phyloP scores from a whole-genome alignment of 1,139 yeast species.

The Saccharomyces pastorianus region DNA sequence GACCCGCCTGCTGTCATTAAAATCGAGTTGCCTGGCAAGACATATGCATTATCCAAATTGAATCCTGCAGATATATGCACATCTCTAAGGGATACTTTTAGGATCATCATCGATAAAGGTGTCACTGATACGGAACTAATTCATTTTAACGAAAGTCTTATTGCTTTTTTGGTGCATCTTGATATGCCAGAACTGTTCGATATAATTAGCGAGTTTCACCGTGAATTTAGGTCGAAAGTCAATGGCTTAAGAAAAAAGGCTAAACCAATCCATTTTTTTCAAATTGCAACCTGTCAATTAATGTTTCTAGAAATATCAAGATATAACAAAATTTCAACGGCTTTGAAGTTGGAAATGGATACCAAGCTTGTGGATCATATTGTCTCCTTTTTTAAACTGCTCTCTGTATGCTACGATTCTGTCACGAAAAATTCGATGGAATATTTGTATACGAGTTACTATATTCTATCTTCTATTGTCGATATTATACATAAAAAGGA shows the following conservation, averaged over 20 bases:
- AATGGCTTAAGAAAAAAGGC: conserved; percentile 17
- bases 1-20: conserved; percentile 15
- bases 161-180: conserved; percentile 17
- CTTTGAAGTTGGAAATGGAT: conserved; percentile 11
- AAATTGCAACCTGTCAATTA: conserved; percentile 25
- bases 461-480: conserved; percentile 17
- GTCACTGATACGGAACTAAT: conserved; percentile 22
- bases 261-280: conserved; percentile 29
- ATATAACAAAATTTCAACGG: conserved; percentile 15
- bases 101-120: conserved; percentile 20
- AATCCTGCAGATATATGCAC: conserved; percentile 8
- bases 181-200: conserved; percentile 16
- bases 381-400: conserved; percentile 23
- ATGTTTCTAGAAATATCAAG: conserved; percentile 23
- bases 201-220: conserved; percentile 21
- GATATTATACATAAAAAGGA: conserved; percentile 8
- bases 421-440: conserved; percentile 6
- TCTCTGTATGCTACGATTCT: conserved; percentile 14
- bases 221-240: conserved; percentile 23
- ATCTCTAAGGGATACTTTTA: conserved; percentile 13
- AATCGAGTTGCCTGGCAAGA: conserved; percentile 11
- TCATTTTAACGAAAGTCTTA: conserved; percentile 9
- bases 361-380: conserved; percentile 20
- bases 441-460: conserved; percentile 15
- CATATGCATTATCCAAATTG: conserved; percentile 19